Conservation (phyloP, 83 land plant genomes). For the Picea engelmannii region DNA sequence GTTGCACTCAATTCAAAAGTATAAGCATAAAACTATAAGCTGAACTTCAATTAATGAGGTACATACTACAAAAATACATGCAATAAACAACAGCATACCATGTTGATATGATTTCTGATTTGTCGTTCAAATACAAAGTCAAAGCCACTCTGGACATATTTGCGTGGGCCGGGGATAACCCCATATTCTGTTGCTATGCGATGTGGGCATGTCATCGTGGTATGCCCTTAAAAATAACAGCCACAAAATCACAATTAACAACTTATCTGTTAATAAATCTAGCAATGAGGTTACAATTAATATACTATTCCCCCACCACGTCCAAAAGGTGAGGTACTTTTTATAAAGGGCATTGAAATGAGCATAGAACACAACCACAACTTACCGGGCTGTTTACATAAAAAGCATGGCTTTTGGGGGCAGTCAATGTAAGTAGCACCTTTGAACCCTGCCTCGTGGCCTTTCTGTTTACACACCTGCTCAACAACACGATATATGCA, state of each 20-base stretch:
- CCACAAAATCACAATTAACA: background rate
- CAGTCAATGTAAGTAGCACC: constrained; percentile 96
- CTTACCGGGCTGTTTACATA: constrained; percentile 93
- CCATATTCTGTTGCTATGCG: constrained; percentile 88
- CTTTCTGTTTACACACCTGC: constrained; percentile 89
- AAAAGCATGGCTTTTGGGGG: constrained; percentile 91
- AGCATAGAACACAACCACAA: constrained; percentile 7
- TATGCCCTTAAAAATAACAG: constrained; percentile 65
- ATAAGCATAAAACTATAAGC: background rate
- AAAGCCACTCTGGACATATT: constrained; percentile 40
- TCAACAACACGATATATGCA: background rate
- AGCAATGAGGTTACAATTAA: background rate
- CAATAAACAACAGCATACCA: constrained; percentile 34
- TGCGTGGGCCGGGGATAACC: constrained; percentile 72
- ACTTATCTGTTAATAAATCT: background rate
- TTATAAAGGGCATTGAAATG: background rate
- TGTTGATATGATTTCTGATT: constrained; percentile 43
- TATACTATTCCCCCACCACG: background rate
- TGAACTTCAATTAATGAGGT: background rate
- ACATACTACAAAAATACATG: background rate
- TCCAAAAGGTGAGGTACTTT: background rate
- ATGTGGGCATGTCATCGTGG: constrained; percentile 94
- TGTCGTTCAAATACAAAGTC: constrained; percentile 84
- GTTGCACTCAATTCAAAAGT: background rate
- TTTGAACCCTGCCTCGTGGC: constrained; percentile 95